Conservation (phyloP, 2,329 filamentous ascomycete species). For the Bertia moriformis region DNA sequence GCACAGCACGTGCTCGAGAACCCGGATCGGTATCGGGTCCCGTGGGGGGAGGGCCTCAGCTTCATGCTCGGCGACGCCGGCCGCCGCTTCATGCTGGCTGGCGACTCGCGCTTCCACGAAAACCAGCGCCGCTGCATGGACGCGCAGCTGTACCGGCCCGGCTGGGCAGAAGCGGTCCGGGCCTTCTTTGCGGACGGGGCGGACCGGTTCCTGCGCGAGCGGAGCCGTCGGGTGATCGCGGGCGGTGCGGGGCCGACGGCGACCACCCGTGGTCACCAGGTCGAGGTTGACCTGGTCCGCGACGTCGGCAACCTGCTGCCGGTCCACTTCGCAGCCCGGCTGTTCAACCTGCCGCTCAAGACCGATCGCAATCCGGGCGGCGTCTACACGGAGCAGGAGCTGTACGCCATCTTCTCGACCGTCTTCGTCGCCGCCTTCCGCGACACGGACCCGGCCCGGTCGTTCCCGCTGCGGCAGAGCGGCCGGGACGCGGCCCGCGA, state of each 20-base stretch:
- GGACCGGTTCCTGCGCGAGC: constrained; percentile 2
- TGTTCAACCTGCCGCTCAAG: constrained; percentile 34
- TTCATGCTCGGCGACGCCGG: constrained; percentile 16
- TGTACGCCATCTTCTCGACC: constrained; percentile 27
- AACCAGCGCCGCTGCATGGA: constrained; percentile 13
- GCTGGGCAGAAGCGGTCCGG: constrained; percentile 13
- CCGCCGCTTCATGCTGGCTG: constrained; percentile 22
- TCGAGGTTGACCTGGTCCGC: background rate
- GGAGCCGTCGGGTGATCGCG: background rate
- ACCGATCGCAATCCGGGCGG: constrained; percentile 27
- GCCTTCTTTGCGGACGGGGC: constrained; percentile 17
- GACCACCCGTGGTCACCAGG: background rate
- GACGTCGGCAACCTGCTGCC: constrained; percentile 30
- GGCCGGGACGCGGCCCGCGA: constrained; percentile 18
- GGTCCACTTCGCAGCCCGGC: constrained; percentile 32
- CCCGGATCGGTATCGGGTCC: constrained; percentile 15
- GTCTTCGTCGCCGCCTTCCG: constrained; percentile 30
- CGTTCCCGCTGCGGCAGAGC: constrained; percentile 24
- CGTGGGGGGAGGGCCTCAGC: constrained; percentile 16
- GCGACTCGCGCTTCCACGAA: constrained; percentile 15
- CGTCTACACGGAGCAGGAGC: constrained; percentile 33
- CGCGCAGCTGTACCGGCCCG: constrained; percentile 17
- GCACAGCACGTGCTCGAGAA: constrained; percentile 11
- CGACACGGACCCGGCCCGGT: constrained; percentile 27
- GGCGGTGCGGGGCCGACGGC: no score